Evolutionary conservation across 257 asterid genomes (phyloP), one percentile per base, ranked within the genome.

Genomic region (Przewalskia tangutica): DNA sequence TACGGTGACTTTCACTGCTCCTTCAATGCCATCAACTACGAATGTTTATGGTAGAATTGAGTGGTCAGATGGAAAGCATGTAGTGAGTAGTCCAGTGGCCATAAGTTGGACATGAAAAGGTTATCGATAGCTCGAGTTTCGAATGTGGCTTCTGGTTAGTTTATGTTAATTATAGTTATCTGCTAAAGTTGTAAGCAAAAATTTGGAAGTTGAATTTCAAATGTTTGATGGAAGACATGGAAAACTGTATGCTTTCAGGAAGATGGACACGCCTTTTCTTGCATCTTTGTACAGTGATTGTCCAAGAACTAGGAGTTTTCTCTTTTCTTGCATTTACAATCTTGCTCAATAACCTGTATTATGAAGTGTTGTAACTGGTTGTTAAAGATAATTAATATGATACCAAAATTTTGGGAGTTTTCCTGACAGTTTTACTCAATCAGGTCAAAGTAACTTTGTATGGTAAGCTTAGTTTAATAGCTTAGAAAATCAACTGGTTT

Each of bases 41-140:
- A 56, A 70, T 71, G 70, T 67, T 12, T 68, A 51, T 44, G 84
- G 59, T 20, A 71, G 80, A 81, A 70, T 81, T 10, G 80, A 81
- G 58, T 81, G 84, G 84, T 54, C 84, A 11, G 80, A 70, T 38
- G 84, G 84, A 23, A 81, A 81, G 73, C 80, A 81, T 68, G 8
- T 56, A 40, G 84, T 81, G 67, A 64, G 84, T 51, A 81, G 84
- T 55, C 84, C 84, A n/a, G 58, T 81, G 58, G 84, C 84, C 60
- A 81, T 68, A 36, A 55, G 79, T 40, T 81, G 80, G 84, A 16
- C 71, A 44, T 81, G 54, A 77, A 73, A 36, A 73, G 13, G 79
- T 23, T 48, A 50, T 5, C 2, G 60, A 73, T 73, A 73, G 62
- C 62, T 73, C 59, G 42, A 44, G 44, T 48, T 48, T 73, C 44